Conservation (phyloP, 2,329 filamentous ascomycete genomes). For the Pseudogymnoascus sp. region DNA sequence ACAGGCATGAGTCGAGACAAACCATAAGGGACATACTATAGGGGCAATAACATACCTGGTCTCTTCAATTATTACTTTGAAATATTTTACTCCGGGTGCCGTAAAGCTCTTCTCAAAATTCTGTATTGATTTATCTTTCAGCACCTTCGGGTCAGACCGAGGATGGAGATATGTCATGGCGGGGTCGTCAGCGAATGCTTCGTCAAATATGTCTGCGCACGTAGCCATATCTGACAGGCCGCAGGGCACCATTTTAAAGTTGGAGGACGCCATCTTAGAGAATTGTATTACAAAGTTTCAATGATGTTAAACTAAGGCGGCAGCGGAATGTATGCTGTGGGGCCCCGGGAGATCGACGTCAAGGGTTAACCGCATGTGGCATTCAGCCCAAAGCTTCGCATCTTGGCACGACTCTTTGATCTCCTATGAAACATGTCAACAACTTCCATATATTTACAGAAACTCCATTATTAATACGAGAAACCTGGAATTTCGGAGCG, state of each 20-base stretch:
- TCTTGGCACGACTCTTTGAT: not conserved
- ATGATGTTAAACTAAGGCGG: not conserved
- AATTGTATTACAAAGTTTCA: not conserved
- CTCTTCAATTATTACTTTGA: not conserved
- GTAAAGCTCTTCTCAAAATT: not conserved
- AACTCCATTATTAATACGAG: not conserved
- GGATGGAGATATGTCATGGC: slow-evolving; percentile 1
- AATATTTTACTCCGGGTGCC: slow-evolving; percentile 3
- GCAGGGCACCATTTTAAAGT: not conserved
- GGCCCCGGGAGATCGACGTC: not conserved
- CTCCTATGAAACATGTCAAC: not conserved
- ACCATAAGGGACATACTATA: not conserved
- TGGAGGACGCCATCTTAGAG: not conserved
- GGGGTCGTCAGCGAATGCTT: not conserved
- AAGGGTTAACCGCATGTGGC: not conserved
- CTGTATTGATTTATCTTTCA: slow-evolving; percentile 1
- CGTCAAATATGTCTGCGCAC: slow-evolving; percentile 7
- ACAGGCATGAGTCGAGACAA: not conserved
- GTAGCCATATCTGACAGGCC: not conserved
- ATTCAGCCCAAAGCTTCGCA: not conserved
- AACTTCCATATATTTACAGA: not conserved
- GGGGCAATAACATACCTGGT: not conserved
- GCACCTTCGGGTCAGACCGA: not conserved
- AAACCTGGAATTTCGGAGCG: not conserved
- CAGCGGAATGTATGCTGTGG: not conserved